phyloP scores from a whole-genome alignment of 495 filamentous ascomycete genomes.

The Daldinia caldariorum region DNA sequence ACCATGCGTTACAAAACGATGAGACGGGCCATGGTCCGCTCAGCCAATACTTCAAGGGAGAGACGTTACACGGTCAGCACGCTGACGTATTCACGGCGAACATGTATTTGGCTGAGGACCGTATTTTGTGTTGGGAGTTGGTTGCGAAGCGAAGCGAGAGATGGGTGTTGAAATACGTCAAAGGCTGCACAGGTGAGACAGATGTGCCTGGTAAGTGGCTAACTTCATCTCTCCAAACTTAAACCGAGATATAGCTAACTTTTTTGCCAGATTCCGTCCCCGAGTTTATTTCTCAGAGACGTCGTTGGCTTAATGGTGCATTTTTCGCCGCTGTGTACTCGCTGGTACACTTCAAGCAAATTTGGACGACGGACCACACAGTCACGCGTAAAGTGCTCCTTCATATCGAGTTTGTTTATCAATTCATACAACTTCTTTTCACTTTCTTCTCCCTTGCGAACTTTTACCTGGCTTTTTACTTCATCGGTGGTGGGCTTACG shows the following conservation, averaged over 20 bases:
- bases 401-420: constrained; percentile 96
- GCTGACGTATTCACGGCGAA: constrained; percentile 99
- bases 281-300: constrained; percentile 95
- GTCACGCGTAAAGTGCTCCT: constrained; percentile 87
- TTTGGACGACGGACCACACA: constrained; percentile 95
- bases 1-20: constrained; percentile 97
- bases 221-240: background rate
- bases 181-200: constrained; percentile 93
- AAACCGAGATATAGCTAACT: constrained; percentile 36
- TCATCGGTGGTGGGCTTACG: constrained; percentile 93
- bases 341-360: constrained; percentile 89
- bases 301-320: constrained; percentile 97
- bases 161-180: constrained; percentile 98
- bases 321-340: constrained; percentile 99
- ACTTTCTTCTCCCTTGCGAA: constrained; percentile 99
- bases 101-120: constrained; percentile 98
- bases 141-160: constrained; percentile 93
- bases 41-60: constrained; percentile 99
- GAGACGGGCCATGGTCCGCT: constrained; percentile 93
- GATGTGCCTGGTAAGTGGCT: constrained; percentile 85
- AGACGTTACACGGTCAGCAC: constrained; percentile 94
- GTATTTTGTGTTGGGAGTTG: constrained; percentile 98
- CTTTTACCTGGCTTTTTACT: constrained; percentile 99
- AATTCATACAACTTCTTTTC: constrained; percentile 88
- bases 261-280: constrained; percentile 71